Conservation (phyloP, 2,329 filamentous ascomycete species). For the Aspergillaceae sp. region DNA sequence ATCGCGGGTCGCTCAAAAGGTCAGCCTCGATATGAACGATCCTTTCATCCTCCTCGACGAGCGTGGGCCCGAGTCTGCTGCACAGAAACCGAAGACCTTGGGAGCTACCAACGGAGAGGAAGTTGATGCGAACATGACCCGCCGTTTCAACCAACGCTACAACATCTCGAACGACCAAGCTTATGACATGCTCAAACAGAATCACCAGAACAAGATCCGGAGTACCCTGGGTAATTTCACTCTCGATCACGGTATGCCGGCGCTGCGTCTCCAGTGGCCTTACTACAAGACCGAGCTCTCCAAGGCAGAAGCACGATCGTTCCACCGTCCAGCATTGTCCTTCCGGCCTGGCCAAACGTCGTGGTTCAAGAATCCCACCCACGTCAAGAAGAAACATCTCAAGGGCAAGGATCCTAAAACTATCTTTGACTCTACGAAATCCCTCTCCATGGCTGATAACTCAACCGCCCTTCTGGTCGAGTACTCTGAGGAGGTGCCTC, state of each 20-base stretch:
- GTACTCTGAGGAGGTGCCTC: constrained; percentile 89
- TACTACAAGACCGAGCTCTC: constrained; percentile 86
- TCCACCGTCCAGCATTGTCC: constrained; percentile 70
- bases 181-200: constrained; percentile 92
- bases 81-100: constrained; percentile 42
- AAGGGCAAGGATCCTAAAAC: constrained; percentile 71
- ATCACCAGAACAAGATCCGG: constrained; percentile 90
- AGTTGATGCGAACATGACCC: constrained; percentile 61
- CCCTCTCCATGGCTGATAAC: constrained; percentile 81
- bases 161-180: constrained; percentile 95
- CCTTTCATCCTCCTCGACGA: constrained; percentile 78
- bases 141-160: constrained; percentile 71
- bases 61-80: constrained; percentile 54
- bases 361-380: constrained; percentile 62
- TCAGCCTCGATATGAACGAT: constrained; percentile 80
- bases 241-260: constrained; percentile 92
- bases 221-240: constrained; percentile 83
- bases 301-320: constrained; percentile 64
- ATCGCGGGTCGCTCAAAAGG: constrained; percentile 63
- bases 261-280: constrained; percentile 83
- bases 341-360: constrained; percentile 64
- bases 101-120: constrained; percentile 41
- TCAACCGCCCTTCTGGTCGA: constrained; percentile 81
- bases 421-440: constrained; percentile 69
- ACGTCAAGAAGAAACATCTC: constrained; percentile 71